These are phyloP conservation scores for Euphorbia tirucalli DNA, from an alignment of 345 rosid species.

Conservation along the genomic window DNA sequence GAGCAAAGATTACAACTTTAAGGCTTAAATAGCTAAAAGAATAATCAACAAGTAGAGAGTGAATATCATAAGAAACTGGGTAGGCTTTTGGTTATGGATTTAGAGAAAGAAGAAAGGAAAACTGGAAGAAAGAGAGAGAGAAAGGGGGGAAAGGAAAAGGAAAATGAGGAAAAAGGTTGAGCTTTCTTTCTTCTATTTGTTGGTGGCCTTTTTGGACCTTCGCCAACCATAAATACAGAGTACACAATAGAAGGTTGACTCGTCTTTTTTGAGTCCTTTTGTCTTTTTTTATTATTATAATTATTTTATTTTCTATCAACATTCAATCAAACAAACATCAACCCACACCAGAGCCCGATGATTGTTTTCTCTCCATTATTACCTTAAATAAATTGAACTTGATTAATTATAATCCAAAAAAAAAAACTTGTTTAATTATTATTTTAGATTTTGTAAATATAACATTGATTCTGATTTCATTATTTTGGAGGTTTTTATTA, in stretches of 20 bases:
- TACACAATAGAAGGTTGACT: constrained; percentile 30
- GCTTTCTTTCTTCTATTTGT: neutral
- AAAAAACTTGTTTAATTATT: no score
- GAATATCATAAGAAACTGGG: neutral
- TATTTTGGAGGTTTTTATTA: no score
- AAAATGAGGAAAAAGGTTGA: no score
- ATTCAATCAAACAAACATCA: constrained; percentile 6
- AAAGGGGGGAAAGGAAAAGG: neutral
- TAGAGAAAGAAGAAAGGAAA: neutral
- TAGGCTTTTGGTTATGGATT: neutral
- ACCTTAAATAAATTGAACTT: no score
- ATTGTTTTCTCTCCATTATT: neutral
- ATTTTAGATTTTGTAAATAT: no score
- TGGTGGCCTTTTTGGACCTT: constrained; percentile 30
- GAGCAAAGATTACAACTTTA: no score
- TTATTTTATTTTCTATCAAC: neutral
- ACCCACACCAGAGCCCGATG: neutral
- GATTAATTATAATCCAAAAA: no score
- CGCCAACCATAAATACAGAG: constrained; percentile 15
- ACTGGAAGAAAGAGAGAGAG: neutral
- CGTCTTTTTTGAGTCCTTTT: constrained; percentile 3
- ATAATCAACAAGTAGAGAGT: neutral
- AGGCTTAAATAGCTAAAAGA: neutral
- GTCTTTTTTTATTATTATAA: neutral
- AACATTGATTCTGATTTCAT: no score